Evolutionary conservation across 257 asterid genomes (phyloP).

Genomic region (Solanum corneliomulleri): DNA sequence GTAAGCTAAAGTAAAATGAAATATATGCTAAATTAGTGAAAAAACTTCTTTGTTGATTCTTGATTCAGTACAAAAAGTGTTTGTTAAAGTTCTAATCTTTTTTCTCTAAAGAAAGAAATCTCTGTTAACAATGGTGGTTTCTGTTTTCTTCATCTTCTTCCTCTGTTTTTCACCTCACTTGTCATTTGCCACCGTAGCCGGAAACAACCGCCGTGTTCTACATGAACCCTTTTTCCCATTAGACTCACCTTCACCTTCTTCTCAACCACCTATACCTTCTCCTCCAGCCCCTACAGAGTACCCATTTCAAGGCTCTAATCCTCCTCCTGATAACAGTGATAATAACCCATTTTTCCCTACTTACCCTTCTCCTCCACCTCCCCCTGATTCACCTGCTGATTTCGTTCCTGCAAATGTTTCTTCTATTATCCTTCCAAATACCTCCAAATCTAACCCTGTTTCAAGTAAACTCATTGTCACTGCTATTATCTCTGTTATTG

Average conservation of each 20-base stretch:
- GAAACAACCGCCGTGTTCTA: conserved; percentile 14
- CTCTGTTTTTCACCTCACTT: not conserved
- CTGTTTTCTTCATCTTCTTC: not conserved
- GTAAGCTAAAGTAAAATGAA: not conserved
- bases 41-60: not conserved
- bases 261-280: not conserved
- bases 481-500: conserved; percentile 2
- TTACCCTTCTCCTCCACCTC: not conserved
- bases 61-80: not conserved
- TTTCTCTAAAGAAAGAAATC: not conserved
- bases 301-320: conserved; percentile 3
- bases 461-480: conserved; percentile 3
- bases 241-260: not conserved
- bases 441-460: not conserved
- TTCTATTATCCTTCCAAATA: not conserved
- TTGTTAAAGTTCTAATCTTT: not conserved
- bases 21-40: not conserved
- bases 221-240: conserved; percentile 8
- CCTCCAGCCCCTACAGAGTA: not conserved
- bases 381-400: conserved; percentile 1
- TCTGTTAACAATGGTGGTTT: not conserved
- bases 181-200: not conserved
- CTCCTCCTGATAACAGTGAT: not conserved
- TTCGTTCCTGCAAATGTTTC: conserved; percentile 11
- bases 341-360: conserved; percentile 4